Evolutionary conservation across 2,329 filamentous ascomycete species (phyloP), one percentile per base, ranked within the genome.

Genomic region (Fusarium sp.): DNA sequence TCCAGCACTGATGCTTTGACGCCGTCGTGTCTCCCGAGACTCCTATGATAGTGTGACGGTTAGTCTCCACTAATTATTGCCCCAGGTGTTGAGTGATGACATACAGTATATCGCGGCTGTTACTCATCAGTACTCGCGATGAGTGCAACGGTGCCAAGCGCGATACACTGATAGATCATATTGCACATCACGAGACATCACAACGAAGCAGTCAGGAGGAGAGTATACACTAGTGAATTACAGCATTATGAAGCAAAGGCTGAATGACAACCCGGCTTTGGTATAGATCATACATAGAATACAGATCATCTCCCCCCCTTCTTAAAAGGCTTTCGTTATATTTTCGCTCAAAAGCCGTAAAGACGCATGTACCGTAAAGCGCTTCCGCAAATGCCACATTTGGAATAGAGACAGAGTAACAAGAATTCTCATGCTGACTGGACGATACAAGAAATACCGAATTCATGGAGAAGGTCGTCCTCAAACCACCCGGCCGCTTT

Each of bases 201-300:
- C 24, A 47, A 43, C 57, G 59, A 43, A 43, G 20, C 26, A 32
- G 17, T 10, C 15, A 20, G 37, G 17, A 33, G 33, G 32, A 14
- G 65, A 76, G 77, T 79, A 80, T 74, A 80, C 75, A 81, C 75
- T 80, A 79, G 73, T 78, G 78, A 79, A 82, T 81, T 82, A 82
- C 79, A 81, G 76, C 75, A 79, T 78, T 79, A 80, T 75, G 77
- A 79, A 80, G 75, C 75, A 78, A 73, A 79, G 76, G 77, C 78
- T 72, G 75, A 75, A 76, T 75, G 70, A 74, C 74, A 77, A 62
- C 71, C 69, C 70, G 62, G 68, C 66, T 62, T 64, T 68, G 62
- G 53, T 62, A 62, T 67, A 61, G 57, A 62, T 61, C 57, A 56
- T 71, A 71, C 58, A 69, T 74, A 62, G 70, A 73, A 53, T 24